A percentile compares a stretch with the other conserved stretches of the same genome.
Evolutionary conservation across 2,329 filamentous ascomycete genomes (phyloP).

Genomic region (Tricladium varicosporioides): DNA sequence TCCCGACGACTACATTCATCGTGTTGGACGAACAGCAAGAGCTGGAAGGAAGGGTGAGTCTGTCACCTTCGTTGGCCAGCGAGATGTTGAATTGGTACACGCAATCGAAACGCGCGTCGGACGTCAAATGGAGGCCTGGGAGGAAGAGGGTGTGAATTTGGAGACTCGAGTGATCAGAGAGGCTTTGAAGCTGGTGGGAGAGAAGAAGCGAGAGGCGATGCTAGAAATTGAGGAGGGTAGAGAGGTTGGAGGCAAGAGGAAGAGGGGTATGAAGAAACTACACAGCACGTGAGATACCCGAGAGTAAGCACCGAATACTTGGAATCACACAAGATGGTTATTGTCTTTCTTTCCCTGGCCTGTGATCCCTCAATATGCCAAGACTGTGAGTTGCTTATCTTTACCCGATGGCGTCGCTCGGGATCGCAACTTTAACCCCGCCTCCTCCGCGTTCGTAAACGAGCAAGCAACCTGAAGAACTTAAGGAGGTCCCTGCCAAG

Average conservation of each 20-base stretch:
- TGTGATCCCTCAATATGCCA: too few relatives aligned
- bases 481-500: too few relatives aligned
- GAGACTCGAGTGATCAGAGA: conserved; percentile 85
- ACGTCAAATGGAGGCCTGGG: conserved; percentile 76
- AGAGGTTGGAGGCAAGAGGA: conserved; percentile 85
- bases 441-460: too few relatives aligned
- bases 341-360: too few relatives aligned
- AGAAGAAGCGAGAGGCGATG: conserved; percentile 90
- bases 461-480: too few relatives aligned
- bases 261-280: conserved; percentile 56
- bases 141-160: conserved; percentile 90
- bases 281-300: background rate
- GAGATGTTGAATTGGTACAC: conserved; percentile 86
- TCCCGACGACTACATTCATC: conserved; percentile 95
- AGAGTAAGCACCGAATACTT: background rate
- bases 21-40: conserved; percentile 91
- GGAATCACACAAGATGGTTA: background rate
- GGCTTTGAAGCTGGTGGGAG: conserved; percentile 81
- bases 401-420: too few relatives aligned
- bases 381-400: too few relatives aligned
- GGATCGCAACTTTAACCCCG: too few relatives aligned
- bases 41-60: conserved; percentile 81
- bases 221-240: conserved; percentile 89
- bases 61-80: conserved; percentile 86
- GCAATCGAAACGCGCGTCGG: conserved; percentile 86